Evolutionary conservation across 148 eudicot genomes (phyloP), one percentile per base, ranked within the genome.

Genomic region (Camellia lanceoleosa): DNA sequence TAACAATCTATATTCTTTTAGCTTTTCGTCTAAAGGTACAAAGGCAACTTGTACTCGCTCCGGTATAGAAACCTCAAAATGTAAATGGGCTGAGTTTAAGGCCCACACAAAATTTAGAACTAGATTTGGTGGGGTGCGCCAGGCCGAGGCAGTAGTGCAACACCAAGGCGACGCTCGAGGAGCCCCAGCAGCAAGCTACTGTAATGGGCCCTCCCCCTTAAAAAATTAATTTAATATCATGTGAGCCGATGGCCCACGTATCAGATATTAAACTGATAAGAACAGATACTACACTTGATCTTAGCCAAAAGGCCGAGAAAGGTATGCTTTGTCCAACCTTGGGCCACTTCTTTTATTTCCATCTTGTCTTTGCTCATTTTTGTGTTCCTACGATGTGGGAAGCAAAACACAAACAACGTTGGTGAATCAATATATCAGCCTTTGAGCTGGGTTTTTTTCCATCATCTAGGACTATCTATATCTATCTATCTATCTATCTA

Each of bases 241-340:
- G 84, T 82, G 84, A 13, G 55, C 69, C 77, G 10, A 75, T 81
- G 83, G 79, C 82, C 80, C 86, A 85, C 86, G 12, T 86, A 85
- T 88, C 88, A 88, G 85, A 85, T 88, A 88, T 88, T 88, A 87
- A 87, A 87, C 87, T 85, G 90, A 87, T 87, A 85, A 87, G 88
- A 83, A 88, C 90, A 85, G 83, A 88, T 88, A 85, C 90, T 88
- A 88, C 89, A 84, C 86, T 86, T 84, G 87, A 85, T 87, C 87
- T 84, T 87, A 87, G 89, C 89, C 89, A 87, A 87, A 87, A 87
- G 89, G 89, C 90, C 90, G 90, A 87, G 90, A 87, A 83, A 83
- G 85, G 91, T 88, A 80, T 87, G 73, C 64, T 60, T 60, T 60
- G 0, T 5, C 52, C 0, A 49, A 7, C 3, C 52, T 65, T 11